Evolutionary conservation across 352 stramenopile species (phyloP).

Genomic region (Paralagenidium karlingii): DNA sequence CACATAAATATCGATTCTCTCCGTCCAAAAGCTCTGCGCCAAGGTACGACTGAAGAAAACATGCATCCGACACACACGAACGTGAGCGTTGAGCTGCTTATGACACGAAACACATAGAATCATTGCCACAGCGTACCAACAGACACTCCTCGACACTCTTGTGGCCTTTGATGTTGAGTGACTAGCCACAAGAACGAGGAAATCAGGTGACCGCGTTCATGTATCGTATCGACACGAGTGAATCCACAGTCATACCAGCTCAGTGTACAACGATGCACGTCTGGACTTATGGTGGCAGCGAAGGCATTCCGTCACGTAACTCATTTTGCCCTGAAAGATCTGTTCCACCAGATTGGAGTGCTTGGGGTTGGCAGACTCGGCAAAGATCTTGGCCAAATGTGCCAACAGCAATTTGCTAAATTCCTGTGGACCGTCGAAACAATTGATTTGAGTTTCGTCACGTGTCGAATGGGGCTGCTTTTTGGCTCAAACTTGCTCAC

Average conservation of each 20-base stretch:
- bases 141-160: conserved; percentile 54
- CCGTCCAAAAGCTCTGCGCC: conserved; percentile 60
- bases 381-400: conserved; percentile 66
- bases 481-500: conserved; percentile 15
- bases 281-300: conserved; percentile 53
- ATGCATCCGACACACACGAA: no score
- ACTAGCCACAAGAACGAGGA: conserved; percentile 15
- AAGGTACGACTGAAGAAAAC: conserved; percentile 62
- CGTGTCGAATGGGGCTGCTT: neutral
- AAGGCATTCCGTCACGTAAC: conserved; percentile 75
- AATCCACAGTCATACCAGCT: conserved; percentile 33
- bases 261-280: conserved; percentile 59
- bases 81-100: neutral
- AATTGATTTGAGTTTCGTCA: neutral
- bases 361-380: conserved; percentile 29
- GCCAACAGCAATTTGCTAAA: conserved; percentile 80
- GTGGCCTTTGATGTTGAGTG: conserved; percentile 77
- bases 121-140: conserved; percentile 3
- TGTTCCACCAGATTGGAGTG: conserved; percentile 60
- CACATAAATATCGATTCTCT: conserved; percentile 84
- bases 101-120: neutral
- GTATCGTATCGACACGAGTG: no score
- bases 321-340: conserved; percentile 74
- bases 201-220: no score
- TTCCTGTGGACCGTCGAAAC: conserved; percentile 26